Base-by-base conservation (phyloP, 306 rosid species). In the Gillenia trifoliata region DNA sequence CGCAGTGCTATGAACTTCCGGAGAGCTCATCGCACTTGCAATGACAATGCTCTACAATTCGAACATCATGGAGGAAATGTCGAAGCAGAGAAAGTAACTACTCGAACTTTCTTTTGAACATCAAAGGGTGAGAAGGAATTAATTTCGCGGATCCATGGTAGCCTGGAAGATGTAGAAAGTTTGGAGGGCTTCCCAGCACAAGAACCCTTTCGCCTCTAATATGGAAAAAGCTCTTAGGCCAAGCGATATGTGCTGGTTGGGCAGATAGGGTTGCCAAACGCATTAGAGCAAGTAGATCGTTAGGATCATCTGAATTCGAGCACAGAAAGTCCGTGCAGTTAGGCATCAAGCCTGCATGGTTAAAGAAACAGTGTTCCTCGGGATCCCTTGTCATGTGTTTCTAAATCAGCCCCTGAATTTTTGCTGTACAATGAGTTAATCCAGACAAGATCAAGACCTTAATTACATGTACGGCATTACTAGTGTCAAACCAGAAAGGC, bases 161-260 rank as follows among this genome's bases (percentile, higher is more conserved):
- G 83, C 45, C 34, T 83, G 66, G 82, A 88, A 22, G 92, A 93
- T n/a, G 86, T 86, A 59, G 96, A 91, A 78, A 77, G 87, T 78
- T 40, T 91, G 97, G 97, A 75, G 71, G 57, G 84, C 78, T 68
- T 77, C 89, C 31, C 81, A 84, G 63, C 78, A 63, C 26, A 88
- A 81, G 66, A 84, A 83, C 75, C 96, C 96, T n/a, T n/a, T n/a
- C n/a, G n/a, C n/a, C n/a, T n/a, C n/a, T n/a, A n/a, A n/a, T n/a
- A n/a, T n/a, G n/a, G n/a, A n/a, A n/a, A n/a, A n/a, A 88, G 79
- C 83, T 91, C 71, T 77, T 93, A 62, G 78, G 97, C 76, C 93
- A 87, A 86, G 93, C 96, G 23, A 86, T 93, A 63, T 93, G 98
- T 84, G 97, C 97, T 81, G 98, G 97, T 79, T 93, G 98, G 97